Percentiles rank a stretch among this genome's conserved stretches.
Conservation (phyloP, 1,284 basidiomycete species). For the Athelia sp. region DNA sequence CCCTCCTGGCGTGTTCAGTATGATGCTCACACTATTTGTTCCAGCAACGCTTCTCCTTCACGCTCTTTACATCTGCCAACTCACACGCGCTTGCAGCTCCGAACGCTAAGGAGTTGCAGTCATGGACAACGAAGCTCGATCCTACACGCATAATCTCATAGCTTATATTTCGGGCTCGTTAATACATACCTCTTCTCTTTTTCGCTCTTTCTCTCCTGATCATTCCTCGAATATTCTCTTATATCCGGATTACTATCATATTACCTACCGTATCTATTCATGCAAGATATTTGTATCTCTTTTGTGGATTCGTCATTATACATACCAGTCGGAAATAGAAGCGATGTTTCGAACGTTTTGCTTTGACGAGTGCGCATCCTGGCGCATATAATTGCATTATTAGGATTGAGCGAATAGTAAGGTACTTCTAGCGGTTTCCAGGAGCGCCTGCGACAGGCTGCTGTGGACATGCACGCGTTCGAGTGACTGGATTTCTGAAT, state of each 20-base stretch:
- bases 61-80: conserved; percentile 85
- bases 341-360: background rate
- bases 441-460: no score
- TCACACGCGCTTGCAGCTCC: conserved; percentile 84
- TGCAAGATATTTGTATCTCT: background rate
- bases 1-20: conserved; percentile 1
- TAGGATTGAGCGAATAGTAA: no score
- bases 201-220: no score
- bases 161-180: conserved; percentile 13
- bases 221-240: background rate
- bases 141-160: conserved; percentile 58
- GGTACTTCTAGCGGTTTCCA: no score
- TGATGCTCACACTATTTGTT: conserved; percentile 6
- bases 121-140: conserved; percentile 80
- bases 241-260: background rate
- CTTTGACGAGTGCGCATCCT: no score
- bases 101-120: conserved; percentile 73
- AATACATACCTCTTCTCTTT: background rate
- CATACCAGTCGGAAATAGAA: background rate
- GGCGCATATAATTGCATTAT: no score
- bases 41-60: conserved; percentile 82
- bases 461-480: no score
- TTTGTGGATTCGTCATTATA: background rate
- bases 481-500: no score
- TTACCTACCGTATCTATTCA: background rate